Evolutionary conservation across 2,329 filamentous ascomycete genomes (phyloP), one percentile per base, ranked within the genome.

Genomic region (Malbranchea zuffiana): DNA sequence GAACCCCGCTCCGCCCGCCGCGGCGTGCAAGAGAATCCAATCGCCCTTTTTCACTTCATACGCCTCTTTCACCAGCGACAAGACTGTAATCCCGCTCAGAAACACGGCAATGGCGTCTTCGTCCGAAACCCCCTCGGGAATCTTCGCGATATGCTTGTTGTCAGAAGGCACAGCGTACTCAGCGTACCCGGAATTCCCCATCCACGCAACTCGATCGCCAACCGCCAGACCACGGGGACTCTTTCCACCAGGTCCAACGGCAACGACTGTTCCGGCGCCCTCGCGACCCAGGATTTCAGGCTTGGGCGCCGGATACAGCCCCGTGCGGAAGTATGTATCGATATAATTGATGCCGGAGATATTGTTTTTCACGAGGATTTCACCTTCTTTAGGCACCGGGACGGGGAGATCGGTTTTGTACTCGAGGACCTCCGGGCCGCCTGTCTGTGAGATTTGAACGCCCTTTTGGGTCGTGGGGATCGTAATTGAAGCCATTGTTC

Each of bases 241-340:
- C 3, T 53, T 38, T 3, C 65, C 58, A 13, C 69, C 70, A 10
- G 69, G 59, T 13, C 75, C 75, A 2, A 74, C 52, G 18, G 78
- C 67, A 26, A 78, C 75, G 45, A 94, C 63, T 26, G 71, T 76
- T 43, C 87, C 86, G 40, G 75, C 72, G 41, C 71, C 82, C 65
- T 95, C 87, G 50, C 80, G 79, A 44, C 87, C 86, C 13, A 88
- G 78, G 34, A 79, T 77, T 50, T 82, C 72, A 3, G 86, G 87
- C 49, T 82, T 75, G 1, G 64, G 56, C 1, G 80, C 70, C 1
- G 77, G 65, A 67, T 94, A 94, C 34, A 93, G 73, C 7, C 87
- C 87, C 8, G 72, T 76, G 56, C 87, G 84, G 72, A 87, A 92
- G 63, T 94, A 93, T 25, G 74, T 93, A 61, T 94, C 87, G 52